phyloP scores from a whole-genome alignment of 2,329 filamentous ascomycete genomes.

The Pseudocercospora macadamiae region DNA sequence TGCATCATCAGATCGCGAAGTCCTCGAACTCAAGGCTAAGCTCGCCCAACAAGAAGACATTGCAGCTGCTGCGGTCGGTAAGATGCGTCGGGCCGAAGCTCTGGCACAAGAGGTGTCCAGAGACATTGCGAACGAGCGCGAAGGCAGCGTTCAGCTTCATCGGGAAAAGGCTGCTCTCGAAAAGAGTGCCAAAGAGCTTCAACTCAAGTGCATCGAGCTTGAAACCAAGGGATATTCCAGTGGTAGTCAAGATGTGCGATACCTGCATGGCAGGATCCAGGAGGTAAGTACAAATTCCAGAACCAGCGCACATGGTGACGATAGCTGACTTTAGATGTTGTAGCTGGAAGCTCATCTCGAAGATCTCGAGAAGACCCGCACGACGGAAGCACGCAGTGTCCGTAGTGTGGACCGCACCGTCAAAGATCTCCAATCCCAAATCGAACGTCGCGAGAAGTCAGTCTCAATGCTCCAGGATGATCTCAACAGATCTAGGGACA shows the following conservation, averaged over 20 bases:
- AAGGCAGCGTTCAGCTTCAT: slow-evolving; percentile 77
- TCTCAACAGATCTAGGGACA: slow-evolving; percentile 81
- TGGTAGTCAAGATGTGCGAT: slow-evolving; percentile 91
- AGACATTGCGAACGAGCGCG: slow-evolving; percentile 84
- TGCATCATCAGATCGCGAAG: slow-evolving; percentile 82
- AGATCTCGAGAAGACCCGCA: slow-evolving; percentile 76
- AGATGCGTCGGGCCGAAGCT: slow-evolving; percentile 93
- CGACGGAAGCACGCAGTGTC: slow-evolving; percentile 80
- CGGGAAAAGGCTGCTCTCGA: slow-evolving; percentile 89
- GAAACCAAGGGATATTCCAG: slow-evolving; percentile 97
- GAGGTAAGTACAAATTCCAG: slow-evolving; percentile 65
- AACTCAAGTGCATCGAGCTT: slow-evolving; percentile 85
- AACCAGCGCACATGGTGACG: slow-evolving; percentile 32
- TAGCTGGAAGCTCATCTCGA: slow-evolving; percentile 69
- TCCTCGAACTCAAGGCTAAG: slow-evolving; percentile 84
- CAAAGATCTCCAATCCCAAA: slow-evolving; percentile 88
- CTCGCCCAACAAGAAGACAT: slow-evolving; percentile 94
- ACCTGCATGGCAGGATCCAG: slow-evolving; percentile 90
- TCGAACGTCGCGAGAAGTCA: slow-evolving; percentile 90
- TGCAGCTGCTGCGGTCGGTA: slow-evolving; percentile 86
- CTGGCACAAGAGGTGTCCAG: slow-evolving; percentile 88
- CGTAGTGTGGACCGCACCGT: slow-evolving; percentile 93
- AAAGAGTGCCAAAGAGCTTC: slow-evolving; percentile 86
- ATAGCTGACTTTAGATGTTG: slow-evolving; percentile 13
- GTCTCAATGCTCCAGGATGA: slow-evolving; percentile 80